These are phyloP conservation scores for Lipomyces orientalis DNA, from an alignment of 805 yeast genomes.

Conservation along the genomic window DNA sequence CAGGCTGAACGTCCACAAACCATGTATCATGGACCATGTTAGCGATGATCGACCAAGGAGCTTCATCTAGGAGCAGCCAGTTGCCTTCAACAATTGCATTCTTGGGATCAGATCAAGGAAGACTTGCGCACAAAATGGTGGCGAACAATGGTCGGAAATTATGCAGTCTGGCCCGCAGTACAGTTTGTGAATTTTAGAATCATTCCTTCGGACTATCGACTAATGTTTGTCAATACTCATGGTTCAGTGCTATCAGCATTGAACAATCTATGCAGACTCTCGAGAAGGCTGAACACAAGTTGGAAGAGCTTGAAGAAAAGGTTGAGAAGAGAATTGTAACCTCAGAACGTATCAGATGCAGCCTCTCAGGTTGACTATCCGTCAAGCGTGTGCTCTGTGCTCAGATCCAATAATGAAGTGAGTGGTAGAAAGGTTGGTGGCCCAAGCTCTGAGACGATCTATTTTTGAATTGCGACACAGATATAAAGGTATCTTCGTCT, in stretches of 20 bases:
- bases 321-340: slow-evolving; percentile 11
- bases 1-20: no score
- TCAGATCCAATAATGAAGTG: no score
- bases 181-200: slow-evolving; percentile 67
- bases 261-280: slow-evolving; percentile 10
- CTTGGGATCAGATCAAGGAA: slow-evolving; percentile 48
- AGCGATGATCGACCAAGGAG: no score
- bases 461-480: slow-evolving; percentile 52
- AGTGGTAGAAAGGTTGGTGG: no score
- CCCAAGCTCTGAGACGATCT: no score
- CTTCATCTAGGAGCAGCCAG: no score
- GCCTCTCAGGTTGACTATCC: slow-evolving; percentile 54
- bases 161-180: slow-evolving; percentile 82
- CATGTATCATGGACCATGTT: no score
- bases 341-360: slow-evolving; percentile 46
- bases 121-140: slow-evolving; percentile 55
- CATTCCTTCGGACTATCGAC: slow-evolving; percentile 49
- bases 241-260: slow-evolving; percentile 23
- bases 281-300: slow-evolving; percentile 21
- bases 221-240: slow-evolving; percentile 72
- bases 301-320: slow-evolving; percentile 19
- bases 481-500: slow-evolving; percentile 52
- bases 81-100: slow-evolving; percentile 65
- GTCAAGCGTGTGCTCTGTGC: slow-evolving; percentile 53
- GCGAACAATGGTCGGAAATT: slow-evolving; percentile 67